Evolutionary conservation across 495 filamentous ascomycete genomes (phyloP), one percentile per base, ranked within the genome.

Genomic region (Lasiosphaeris hirsuta): DNA sequence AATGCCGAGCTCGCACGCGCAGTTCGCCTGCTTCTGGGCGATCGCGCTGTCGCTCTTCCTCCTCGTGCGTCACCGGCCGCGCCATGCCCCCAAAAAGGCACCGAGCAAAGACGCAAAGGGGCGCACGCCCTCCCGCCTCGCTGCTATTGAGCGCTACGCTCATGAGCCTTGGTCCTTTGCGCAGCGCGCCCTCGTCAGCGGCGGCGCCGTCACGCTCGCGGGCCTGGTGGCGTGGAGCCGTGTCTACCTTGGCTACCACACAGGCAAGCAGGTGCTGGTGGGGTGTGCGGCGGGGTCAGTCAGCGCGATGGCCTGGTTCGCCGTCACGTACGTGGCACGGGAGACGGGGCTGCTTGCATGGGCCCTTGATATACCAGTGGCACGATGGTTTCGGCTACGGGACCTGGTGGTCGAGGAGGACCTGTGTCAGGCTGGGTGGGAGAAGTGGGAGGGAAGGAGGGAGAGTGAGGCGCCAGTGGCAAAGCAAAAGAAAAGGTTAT

Each of bases 1-100:
- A 60, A 99, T 99, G 94, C 94, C 94, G n/a, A 92, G 87, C 44
- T 96, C 91, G 23, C 94, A 99, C 75, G 90, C 94, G 9, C 94
- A 99, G 72, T 99, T 96, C 69, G 86, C 89, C 46, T 78, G 85
- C 9, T 99, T 89, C 76, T 97, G 96, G 77, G 85, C 90, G 41
- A 75, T 94, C 53, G 90, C 88, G 64, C 70, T 96, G 19, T 75
- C 83, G 13, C 77, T 99, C 33, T 97, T 97, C 74, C 77, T 97
- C 19, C 76, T 93, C 13, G 74, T 89, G 48, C 82, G 93, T 56
- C 90, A 96, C 69, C 75, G 77, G 7, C 89, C 88, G 7, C 19
- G 23, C 23, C 9, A 11, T 51, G 48, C 17, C 38, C n/a, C 17
- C 10, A 34, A n/a, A 33, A 13, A 42, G 7, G 17, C 4, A 23